These are phyloP conservation scores for Saturnispora sekii DNA, from an alignment of 805 yeast genomes.

Conservation along the genomic window DNA sequence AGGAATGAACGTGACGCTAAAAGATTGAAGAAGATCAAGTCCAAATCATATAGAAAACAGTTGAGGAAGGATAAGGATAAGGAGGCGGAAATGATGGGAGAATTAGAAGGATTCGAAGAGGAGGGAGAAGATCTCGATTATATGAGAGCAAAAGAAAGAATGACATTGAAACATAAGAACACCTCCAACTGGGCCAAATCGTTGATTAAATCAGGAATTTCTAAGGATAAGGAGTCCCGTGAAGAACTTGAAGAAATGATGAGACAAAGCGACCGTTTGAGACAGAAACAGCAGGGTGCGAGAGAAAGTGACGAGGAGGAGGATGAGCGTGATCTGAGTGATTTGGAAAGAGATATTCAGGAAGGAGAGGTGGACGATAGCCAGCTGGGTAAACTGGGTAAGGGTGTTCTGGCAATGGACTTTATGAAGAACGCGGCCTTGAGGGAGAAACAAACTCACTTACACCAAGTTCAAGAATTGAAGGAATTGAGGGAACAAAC, in stretches of 20 bases:
- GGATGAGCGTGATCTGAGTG: conserved; percentile 38
- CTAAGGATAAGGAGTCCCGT: conserved; percentile 76
- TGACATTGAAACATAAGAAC: conserved; percentile 84
- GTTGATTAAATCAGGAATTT: conserved; percentile 81
- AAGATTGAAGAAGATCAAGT: conserved; percentile 88
- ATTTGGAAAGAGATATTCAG: conserved; percentile 41
- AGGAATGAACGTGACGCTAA: conserved; percentile 88
- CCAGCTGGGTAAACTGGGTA: conserved; percentile 45
- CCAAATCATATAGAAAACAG: conserved; percentile 78
- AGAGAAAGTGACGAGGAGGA: conserved; percentile 26
- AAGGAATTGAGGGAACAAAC: conserved; percentile 36
- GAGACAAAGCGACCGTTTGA: conserved; percentile 71
- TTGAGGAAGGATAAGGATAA: conserved; percentile 74
- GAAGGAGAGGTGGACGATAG: conserved; percentile 31
- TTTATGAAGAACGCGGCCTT: conserved; percentile 89
- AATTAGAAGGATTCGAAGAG: conserved; percentile 35
- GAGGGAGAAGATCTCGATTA: conserved; percentile 56
- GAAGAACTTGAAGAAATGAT: conserved; percentile 93
- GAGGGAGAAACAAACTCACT: conserved; percentile 50
- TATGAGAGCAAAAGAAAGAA: conserved; percentile 82
- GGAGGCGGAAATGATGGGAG: conserved; percentile 53
- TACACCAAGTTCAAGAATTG: conserved; percentile 40
- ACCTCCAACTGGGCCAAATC: conserved; percentile 85
- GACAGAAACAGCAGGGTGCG: conserved; percentile 57
- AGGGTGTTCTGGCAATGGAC: conserved; percentile 90